Percentiles rank a stretch among this genome's conserved stretches.
Evolutionary conservation across 1,139 yeast genomes (phyloP).

Genomic region (Blastobotrys apis): DNA sequence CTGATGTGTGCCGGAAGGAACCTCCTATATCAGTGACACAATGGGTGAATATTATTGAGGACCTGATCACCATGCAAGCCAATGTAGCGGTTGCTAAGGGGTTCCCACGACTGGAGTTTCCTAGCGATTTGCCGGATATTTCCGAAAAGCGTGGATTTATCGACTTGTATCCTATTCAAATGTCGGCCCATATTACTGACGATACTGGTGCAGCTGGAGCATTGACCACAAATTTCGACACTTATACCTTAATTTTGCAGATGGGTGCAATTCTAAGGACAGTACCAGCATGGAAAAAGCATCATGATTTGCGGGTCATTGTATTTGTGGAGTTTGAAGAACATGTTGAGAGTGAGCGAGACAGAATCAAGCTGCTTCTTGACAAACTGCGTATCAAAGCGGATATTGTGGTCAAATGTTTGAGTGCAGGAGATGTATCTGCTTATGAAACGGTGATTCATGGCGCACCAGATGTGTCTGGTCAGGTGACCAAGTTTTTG

Average conservation of each 20-base stretch:
- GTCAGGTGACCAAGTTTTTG: constrained; percentile 38
- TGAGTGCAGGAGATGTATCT: constrained; percentile 55
- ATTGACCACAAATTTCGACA: constrained; percentile 84
- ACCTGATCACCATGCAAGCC: constrained; percentile 83
- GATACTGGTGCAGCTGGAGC: constrained; percentile 56
- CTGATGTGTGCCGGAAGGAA: constrained; percentile 74
- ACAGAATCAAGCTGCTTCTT: constrained; percentile 56
- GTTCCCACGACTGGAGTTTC: constrained; percentile 58
- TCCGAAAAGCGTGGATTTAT: constrained; percentile 48
- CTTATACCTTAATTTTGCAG: constrained; percentile 87
- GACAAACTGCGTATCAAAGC: constrained; percentile 82
- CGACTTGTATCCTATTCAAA: constrained; percentile 92
- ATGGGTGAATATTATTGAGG: constrained; percentile 93
- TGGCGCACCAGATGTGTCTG: constrained; percentile 44
- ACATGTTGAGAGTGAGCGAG: constrained; percentile 68
- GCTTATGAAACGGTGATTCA: constrained; percentile 73
- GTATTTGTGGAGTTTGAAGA: constrained; percentile 77
- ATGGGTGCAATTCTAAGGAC: constrained; percentile 88
- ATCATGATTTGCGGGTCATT: constrained; percentile 70
- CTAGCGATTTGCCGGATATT: constrained; percentile 32
- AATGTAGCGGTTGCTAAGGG: constrained; percentile 94
- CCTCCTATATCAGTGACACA: constrained; percentile 64
- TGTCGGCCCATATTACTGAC: constrained; percentile 74
- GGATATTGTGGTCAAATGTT: constrained; percentile 62
- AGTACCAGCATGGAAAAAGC: constrained; percentile 85